phyloP scores from a whole-genome alignment of 2,329 filamentous ascomycete genomes.

The Aspergillus brunneoviolaceus region DNA sequence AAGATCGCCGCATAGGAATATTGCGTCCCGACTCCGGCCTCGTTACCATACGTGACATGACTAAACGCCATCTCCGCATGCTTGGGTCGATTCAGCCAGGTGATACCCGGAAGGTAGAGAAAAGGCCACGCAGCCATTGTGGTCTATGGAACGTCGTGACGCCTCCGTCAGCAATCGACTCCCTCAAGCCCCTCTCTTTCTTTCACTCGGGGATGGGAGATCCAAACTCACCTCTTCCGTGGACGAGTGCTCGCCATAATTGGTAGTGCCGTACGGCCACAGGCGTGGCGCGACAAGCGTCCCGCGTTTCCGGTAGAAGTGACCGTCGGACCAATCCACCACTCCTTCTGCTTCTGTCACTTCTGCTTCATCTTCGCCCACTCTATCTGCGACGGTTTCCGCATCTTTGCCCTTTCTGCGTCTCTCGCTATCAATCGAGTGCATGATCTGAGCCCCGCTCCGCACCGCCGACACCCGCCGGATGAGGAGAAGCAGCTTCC shows the following conservation, averaged over 20 bases:
- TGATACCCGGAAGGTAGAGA: conserved; percentile 15
- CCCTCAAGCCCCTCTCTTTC: too few species aligned
- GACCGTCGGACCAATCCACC: not conserved
- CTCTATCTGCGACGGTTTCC: too few species aligned
- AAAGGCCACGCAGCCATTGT: conserved; percentile 11
- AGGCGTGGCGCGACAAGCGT: not conserved
- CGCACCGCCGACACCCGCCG: not conserved
- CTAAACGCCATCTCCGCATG: conserved; percentile 22
- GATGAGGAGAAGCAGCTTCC: not conserved
- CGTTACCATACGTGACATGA: conserved; percentile 25
- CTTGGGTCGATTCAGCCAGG: conserved; percentile 23
- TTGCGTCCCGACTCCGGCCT: conserved; percentile 10
- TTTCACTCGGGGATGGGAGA: too few species aligned
- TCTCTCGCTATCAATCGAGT: too few species aligned
- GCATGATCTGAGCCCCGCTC: not conserved
- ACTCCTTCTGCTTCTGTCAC: too few species aligned
- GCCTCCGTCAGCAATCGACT: too few species aligned
- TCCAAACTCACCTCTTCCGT: not conserved
- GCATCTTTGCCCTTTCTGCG: too few species aligned
- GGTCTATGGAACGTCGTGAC: conserved; percentile 4
- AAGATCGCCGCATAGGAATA: conserved; percentile 28
- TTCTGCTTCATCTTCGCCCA: too few species aligned
- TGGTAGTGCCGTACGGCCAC: not conserved
- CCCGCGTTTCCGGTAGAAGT: not conserved
- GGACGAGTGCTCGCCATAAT: not conserved